These are phyloP conservation scores for Colletotrichum endophyticum DNA, from an alignment of 2,329 filamentous ascomycete genomes.

Conservation along the genomic window DNA sequence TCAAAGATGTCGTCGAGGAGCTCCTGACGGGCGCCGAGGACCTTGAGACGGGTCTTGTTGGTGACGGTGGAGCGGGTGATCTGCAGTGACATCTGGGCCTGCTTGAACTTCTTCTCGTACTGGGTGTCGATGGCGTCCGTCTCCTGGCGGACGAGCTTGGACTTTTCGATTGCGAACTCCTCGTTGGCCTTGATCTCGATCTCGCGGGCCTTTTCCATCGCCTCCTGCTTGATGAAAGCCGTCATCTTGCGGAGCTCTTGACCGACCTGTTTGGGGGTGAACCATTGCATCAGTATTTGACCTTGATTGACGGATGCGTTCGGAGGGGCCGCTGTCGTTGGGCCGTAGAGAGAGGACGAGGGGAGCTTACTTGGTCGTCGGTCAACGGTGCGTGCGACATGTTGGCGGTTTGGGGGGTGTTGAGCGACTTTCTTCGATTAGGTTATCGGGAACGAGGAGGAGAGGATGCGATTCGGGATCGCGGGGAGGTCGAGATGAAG, in stretches of 20 bases:
- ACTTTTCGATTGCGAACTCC: slow-evolving; percentile 99
- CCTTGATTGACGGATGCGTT: background rate
- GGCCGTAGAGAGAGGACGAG: background rate
- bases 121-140: slow-evolving; percentile 88
- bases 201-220: slow-evolving; percentile 93
- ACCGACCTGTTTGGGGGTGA: slow-evolving; percentile 71
- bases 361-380: slow-evolving; percentile 25
- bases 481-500: background rate
- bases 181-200: slow-evolving; percentile 99
- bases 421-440: slow-evolving; percentile 22
- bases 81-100: slow-evolving; percentile 97
- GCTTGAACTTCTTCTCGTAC: slow-evolving; percentile 99
- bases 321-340: background rate
- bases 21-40: slow-evolving; percentile 87
- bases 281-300: background rate
- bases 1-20: slow-evolving; percentile 91
- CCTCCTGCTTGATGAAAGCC: slow-evolving; percentile 99
- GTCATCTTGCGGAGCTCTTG: slow-evolving; percentile 99
- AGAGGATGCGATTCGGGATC: background rate
- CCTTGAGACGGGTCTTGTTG: slow-evolving; percentile 93
- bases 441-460: background rate
- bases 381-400: slow-evolving; percentile 26
- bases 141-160: slow-evolving; percentile 96
- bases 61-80: slow-evolving; percentile 95
- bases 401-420: slow-evolving; percentile 10